Evolutionary conservation across 1,284 basidiomycete species (phyloP).

Genomic region (Gomphus sp.): DNA sequence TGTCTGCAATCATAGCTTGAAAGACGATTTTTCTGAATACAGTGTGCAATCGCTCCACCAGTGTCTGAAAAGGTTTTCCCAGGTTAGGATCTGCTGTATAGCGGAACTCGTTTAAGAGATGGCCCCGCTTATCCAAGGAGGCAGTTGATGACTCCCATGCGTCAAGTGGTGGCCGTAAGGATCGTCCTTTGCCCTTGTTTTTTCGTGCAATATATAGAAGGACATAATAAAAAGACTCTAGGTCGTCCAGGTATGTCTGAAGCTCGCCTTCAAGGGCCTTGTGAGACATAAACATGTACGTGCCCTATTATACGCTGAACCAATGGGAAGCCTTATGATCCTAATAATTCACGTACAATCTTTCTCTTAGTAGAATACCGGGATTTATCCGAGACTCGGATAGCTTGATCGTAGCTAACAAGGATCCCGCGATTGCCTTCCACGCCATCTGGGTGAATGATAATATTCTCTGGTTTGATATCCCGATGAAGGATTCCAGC

Average conservation of each 20-base stretch:
- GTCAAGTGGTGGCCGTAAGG: background rate
- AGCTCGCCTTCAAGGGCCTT: background rate
- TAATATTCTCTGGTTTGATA: background rate
- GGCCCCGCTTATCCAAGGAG: background rate
- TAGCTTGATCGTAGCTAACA: background rate
- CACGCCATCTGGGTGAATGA: no score
- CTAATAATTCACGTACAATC: background rate
- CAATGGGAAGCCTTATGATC: background rate
- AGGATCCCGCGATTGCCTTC: no score
- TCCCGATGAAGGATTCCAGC: no score
- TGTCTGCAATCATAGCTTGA: background rate
- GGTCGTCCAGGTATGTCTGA: background rate
- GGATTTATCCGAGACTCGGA: background rate
- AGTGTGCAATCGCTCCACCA: background rate
- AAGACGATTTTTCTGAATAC: background rate
- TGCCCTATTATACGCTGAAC: background rate
- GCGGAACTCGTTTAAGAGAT: background rate
- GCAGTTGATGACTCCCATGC: background rate
- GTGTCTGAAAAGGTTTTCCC: background rate
- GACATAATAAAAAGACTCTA: background rate
- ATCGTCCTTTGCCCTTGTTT: background rate
- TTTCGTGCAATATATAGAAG: background rate
- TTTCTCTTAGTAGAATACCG: background rate
- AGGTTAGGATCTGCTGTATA: background rate
- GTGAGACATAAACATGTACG: no score